Evolutionary conservation across 208 protist species (phyloP).

Genomic region (Trypanosoma mega): DNA sequence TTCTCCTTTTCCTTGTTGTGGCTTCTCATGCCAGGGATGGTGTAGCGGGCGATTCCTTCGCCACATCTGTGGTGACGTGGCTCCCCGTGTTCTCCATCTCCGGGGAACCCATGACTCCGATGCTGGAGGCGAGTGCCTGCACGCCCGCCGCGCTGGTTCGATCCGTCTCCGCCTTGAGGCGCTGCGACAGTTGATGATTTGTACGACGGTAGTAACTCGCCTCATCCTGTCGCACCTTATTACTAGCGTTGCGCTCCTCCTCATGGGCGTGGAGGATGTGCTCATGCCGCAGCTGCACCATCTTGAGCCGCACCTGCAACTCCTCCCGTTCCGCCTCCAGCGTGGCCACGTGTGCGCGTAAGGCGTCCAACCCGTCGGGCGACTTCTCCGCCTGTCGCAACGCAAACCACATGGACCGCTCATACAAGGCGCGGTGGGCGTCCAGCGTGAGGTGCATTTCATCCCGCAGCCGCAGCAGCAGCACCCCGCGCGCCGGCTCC

Average conservation of each 20-base stretch:
- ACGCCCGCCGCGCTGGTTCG: slow-evolving; percentile 34
- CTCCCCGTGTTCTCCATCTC: no score
- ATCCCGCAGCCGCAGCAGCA: slow-evolving; percentile 96
- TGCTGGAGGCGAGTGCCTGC: neutral
- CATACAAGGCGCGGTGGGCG: slow-evolving; percentile 56
- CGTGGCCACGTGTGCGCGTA: slow-evolving; percentile 5
- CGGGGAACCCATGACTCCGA: no score
- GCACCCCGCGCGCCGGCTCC: slow-evolving; percentile 95
- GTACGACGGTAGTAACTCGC: slow-evolving; percentile 93
- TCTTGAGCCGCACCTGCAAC: slow-evolving; percentile 38
- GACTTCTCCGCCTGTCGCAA: slow-evolving; percentile 40
- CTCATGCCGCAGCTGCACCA: slow-evolving; percentile 26
- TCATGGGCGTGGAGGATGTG: slow-evolving; percentile 32
- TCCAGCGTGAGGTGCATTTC: slow-evolving; percentile 79
- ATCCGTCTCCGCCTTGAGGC: slow-evolving; percentile 86
- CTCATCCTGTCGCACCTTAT: slow-evolving; percentile 94
- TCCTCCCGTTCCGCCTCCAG: slow-evolving; percentile 33
- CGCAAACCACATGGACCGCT: slow-evolving; percentile 82
- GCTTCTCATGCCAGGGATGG: no score
- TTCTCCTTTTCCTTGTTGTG: no score
- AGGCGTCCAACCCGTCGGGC: neutral
- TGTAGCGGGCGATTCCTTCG: no score
- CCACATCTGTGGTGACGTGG: no score
- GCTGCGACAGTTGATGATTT: slow-evolving; percentile 94
- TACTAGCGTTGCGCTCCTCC: slow-evolving; percentile 36